A percentile compares a stretch with the other conserved stretches of the same genome.
These are phyloP conservation scores for Macrolepiota dolichaula DNA, from an alignment of 768 basidiomycete genomes.

Conservation along the genomic window DNA sequence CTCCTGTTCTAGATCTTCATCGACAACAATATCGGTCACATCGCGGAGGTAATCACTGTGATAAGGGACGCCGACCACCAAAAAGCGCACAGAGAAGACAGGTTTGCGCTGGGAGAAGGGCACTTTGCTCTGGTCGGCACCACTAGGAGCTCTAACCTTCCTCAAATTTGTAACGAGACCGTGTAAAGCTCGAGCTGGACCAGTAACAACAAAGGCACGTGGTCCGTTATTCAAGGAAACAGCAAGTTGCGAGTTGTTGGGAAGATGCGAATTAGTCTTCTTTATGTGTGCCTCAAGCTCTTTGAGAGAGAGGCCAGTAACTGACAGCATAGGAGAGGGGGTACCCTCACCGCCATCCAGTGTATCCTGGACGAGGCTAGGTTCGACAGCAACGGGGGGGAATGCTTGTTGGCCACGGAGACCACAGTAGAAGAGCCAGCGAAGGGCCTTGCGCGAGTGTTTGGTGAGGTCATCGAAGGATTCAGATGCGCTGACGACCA, in stretches of 20 bases:
- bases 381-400: slow-evolving; percentile 88
- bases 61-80: slow-evolving; percentile 95
- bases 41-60: slow-evolving; percentile 84
- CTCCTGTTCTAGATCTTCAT: slow-evolving; percentile 78
- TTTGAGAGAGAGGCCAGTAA: slow-evolving; percentile 76
- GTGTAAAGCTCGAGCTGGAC: slow-evolving; percentile 86
- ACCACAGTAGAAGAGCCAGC: slow-evolving; percentile 92
- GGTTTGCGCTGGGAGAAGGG: slow-evolving; percentile 95
- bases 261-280: slow-evolving; percentile 85
- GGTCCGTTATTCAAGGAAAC: slow-evolving; percentile 94
- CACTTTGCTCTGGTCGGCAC: slow-evolving; percentile 90
- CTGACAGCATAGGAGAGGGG: slow-evolving; percentile 91
- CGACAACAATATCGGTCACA: slow-evolving; percentile 70
- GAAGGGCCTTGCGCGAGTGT: slow-evolving; percentile 82
- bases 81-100: slow-evolving; percentile 88
- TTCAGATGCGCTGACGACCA: slow-evolving; percentile 77
- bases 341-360: slow-evolving; percentile 91
- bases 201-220: slow-evolving; percentile 88
- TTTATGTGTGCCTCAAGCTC: slow-evolving; percentile 79
- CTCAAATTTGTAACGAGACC: slow-evolving; percentile 90
- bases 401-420: slow-evolving; percentile 93
- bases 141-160: slow-evolving; percentile 83
- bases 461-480: slow-evolving; percentile 69
- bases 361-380: slow-evolving; percentile 80
- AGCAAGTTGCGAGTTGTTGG: slow-evolving; percentile 70